These are phyloP conservation scores for Kurtzmaniella fragi DNA, from an alignment of 805 yeast genomes.

Conservation along the genomic window DNA sequence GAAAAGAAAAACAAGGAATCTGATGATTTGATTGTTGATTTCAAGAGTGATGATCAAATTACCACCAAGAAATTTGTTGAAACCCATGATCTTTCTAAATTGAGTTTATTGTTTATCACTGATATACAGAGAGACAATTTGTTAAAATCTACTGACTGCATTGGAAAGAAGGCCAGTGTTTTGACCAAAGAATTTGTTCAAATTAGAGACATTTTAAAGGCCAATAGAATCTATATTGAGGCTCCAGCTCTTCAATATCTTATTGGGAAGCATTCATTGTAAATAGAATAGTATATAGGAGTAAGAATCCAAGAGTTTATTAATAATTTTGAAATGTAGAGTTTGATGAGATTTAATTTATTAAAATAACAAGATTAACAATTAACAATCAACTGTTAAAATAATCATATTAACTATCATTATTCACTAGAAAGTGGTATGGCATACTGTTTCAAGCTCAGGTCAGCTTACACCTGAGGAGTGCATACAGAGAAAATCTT, in stretches of 20 bases:
- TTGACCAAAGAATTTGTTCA: slow-evolving; percentile 72
- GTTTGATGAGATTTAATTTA: no score
- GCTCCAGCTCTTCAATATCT: slow-evolving; percentile 63
- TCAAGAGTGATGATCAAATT: slow-evolving; percentile 33
- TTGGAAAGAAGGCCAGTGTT: slow-evolving; percentile 54
- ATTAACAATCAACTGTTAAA: no score
- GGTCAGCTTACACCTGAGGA: no score
- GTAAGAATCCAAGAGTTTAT: no score
- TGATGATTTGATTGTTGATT: slow-evolving; percentile 26
- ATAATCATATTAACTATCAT: no score
- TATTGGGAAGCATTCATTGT: slow-evolving; percentile 25
- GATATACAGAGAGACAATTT: slow-evolving; percentile 57
- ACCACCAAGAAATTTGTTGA: slow-evolving; percentile 48
- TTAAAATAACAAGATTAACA: no score
- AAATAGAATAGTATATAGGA: no score
- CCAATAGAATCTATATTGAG: slow-evolving; percentile 72
- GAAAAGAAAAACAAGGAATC: slow-evolving; percentile 23
- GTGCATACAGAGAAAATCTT: no score
- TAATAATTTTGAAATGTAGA: no score
- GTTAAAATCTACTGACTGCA: slow-evolving; percentile 49
- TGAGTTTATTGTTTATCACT: slow-evolving; percentile 65
- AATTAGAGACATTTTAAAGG: slow-evolving; percentile 78
- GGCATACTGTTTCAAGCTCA: no score
- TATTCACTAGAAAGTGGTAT: no score
- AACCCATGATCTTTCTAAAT: slow-evolving; percentile 43